phyloP scores from a whole-genome alignment of 371 early-diverging fungal genomes.

The Rhizopus arrhizus region DNA sequence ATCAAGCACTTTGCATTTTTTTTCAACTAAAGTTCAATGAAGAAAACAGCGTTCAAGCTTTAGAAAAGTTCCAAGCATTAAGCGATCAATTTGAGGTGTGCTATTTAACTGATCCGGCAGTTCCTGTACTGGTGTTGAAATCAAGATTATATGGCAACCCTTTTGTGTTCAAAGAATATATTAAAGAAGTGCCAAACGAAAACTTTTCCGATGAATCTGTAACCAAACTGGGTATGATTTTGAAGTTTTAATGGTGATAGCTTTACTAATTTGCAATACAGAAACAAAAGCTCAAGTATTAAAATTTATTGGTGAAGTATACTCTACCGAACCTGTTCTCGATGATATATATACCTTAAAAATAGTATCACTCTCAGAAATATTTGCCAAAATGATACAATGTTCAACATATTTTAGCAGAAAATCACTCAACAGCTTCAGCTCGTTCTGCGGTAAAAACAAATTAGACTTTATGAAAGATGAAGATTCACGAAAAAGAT shows the following conservation, averaged over 20 bases:
- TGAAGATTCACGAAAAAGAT: slow-evolving; percentile 15
- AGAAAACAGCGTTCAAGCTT: slow-evolving; percentile 24
- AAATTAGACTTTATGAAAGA: slow-evolving; percentile 12
- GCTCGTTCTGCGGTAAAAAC: slow-evolving; percentile 19
- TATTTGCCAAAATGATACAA: slow-evolving; percentile 15
- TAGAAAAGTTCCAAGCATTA: slow-evolving; percentile 24
- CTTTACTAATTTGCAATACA: slow-evolving; percentile 18
- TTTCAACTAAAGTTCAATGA: slow-evolving; percentile 25
- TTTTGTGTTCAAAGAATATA: slow-evolving; percentile 21
- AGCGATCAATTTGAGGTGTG: slow-evolving; percentile 22
- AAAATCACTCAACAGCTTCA: slow-evolving; percentile 22
- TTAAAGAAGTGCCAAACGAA: slow-evolving; percentile 7
- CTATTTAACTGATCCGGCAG: slow-evolving; percentile 9
- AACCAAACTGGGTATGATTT: slow-evolving; percentile 16
- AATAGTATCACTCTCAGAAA: slow-evolving; percentile 18
- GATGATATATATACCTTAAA: slow-evolving; percentile 20
- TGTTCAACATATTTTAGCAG: slow-evolving; percentile 18
- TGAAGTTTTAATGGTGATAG: slow-evolving; percentile 9
- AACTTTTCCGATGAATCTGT: slow-evolving; percentile 4
- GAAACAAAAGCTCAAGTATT: slow-evolving; percentile 22
- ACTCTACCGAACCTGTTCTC: slow-evolving; percentile 19
- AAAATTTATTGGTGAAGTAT: slow-evolving; percentile 17
- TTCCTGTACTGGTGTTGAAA: slow-evolving; percentile 2
- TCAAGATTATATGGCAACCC: slow-evolving; percentile 17
- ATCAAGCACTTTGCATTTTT: slow-evolving; percentile 19